Percentiles rank a stretch among this genome's conserved stretches.
These are phyloP conservation scores for Hericium alpestre DNA, from an alignment of 768 basidiomycete species.

Conservation along the genomic window DNA sequence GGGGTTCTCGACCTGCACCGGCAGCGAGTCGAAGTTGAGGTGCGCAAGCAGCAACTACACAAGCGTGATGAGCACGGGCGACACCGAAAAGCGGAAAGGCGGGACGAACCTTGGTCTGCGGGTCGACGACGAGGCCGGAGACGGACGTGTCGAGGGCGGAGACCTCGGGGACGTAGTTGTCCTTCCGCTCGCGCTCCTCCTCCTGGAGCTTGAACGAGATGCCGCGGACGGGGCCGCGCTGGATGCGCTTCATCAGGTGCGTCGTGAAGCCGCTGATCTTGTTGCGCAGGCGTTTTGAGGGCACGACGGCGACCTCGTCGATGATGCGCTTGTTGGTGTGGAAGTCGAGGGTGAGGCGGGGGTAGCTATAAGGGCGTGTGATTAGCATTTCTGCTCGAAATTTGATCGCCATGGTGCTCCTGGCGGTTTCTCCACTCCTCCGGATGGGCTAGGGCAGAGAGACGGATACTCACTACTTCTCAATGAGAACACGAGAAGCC, in stretches of 20 bases:
- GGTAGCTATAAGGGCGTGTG: slow-evolving; percentile 54
- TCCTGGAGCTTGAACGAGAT: slow-evolving; percentile 99
- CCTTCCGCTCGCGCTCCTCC: slow-evolving; percentile 98
- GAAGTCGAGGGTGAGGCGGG: slow-evolving; percentile 97
- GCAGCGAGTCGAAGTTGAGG: slow-evolving; percentile 92
- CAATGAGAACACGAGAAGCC: slow-evolving; percentile 96
- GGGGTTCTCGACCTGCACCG: slow-evolving; percentile 58
- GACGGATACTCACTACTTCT: slow-evolving; percentile 77
- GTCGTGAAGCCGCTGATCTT: slow-evolving; percentile 99
- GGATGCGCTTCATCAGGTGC: slow-evolving; percentile 99
- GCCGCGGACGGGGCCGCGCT: slow-evolving; percentile 94
- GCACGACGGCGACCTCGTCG: slow-evolving; percentile 93
- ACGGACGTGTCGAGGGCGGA: slow-evolving; percentile 82
- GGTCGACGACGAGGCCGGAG: slow-evolving; percentile 73
- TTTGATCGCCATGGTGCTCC: neutral
- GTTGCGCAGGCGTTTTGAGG: slow-evolving; percentile 98
- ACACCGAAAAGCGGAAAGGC: neutral
- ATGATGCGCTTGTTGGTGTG: slow-evolving; percentile 99
- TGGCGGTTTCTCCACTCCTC: neutral
- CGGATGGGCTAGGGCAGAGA: neutral
- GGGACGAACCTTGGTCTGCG: slow-evolving; percentile 77
- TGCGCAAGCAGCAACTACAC: slow-evolving; percentile 73
- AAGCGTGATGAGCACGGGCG: neutral
- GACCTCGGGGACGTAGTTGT: slow-evolving; percentile 97
- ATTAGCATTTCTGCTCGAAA: neutral